A percentile compares a stretch with the other conserved stretches of the same genome.
phyloP scores from a whole-genome alignment of 1,284 basidiomycete species.

The Cryptococcus wingfieldii region DNA sequence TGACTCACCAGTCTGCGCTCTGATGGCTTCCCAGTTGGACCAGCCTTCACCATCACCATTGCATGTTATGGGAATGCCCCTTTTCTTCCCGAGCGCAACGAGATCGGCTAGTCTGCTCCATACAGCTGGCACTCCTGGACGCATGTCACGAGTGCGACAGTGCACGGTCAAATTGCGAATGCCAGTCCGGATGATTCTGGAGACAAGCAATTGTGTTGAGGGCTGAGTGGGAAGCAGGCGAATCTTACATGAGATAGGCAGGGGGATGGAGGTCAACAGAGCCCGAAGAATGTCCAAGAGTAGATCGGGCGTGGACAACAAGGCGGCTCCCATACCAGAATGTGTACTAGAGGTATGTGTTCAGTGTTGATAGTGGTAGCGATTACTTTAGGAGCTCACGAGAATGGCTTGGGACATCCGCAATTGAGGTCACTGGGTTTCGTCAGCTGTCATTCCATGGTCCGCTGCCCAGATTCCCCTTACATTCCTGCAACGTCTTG shows the following conservation, averaged over 20 bases:
- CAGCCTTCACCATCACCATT: constrained; percentile 88
- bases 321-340: constrained; percentile 92
- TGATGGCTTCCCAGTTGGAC: constrained; percentile 71
- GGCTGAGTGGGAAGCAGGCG: constrained; percentile 79
- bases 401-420: constrained; percentile 94
- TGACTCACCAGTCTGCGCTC: constrained; percentile 63
- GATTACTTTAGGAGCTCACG: constrained; percentile 39
- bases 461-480: constrained; percentile 5
- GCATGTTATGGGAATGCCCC: constrained; percentile 75
- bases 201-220: constrained; percentile 80
- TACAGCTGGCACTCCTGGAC: constrained; percentile 73
- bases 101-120: constrained; percentile 77
- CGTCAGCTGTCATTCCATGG: background rate
- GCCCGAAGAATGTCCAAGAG: constrained; percentile 80
- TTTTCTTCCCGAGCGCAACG: constrained; percentile 58
- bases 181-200: constrained; percentile 80
- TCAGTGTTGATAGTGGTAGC: background rate
- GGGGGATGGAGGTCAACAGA: constrained; percentile 67
- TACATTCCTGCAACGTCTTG: constrained; percentile 83
- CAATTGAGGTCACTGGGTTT: constrained; percentile 46
- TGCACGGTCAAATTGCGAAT: constrained; percentile 89
- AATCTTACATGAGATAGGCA: constrained; percentile 89
- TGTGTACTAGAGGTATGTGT: constrained; percentile 56
- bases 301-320: constrained; percentile 85
- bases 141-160: constrained; percentile 91